Evolutionary conservation across 1,139 yeast genomes (phyloP), one percentile per base, ranked within the genome.

Genomic region (Yamadazyma diddensiae): DNA sequence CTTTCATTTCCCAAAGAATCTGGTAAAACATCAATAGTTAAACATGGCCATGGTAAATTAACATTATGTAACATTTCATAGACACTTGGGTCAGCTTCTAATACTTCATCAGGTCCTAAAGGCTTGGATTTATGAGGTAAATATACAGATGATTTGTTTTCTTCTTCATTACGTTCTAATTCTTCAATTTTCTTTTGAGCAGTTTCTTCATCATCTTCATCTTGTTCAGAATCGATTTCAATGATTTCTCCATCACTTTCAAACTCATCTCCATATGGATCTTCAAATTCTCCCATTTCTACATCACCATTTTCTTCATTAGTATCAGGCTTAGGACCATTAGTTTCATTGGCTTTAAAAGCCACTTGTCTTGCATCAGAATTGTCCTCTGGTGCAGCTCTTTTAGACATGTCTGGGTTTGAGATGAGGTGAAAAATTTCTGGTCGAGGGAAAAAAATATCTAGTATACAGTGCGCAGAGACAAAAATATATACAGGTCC

Each of bases 51-150:
- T 50, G 95, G 95, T 57, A 92, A 68, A 55, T 85, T 86, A 41
- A 92, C 86, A 51, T 86, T 86, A 61, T 92, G 99, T 38, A 92
- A 69, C 97, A 92, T 90, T 52, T 92, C 95, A 56, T 94, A 92
- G 4, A 92, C 96, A 11, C 92, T 70, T 35, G 95, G 95, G 62
- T 92, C 98, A 1, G 98, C 96, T 62, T 92, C 97, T 55, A 92
- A 71, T 7, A 84, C 94, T 64, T 92, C 98, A 62, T 88, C 95
- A 2, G 95, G 95, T 1, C 96, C 97, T 44, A 92, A 69, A 5
- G 96, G 96, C 49, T 78, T 80, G 19, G 94, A 82, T 60, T 78
- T 74, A 55, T 88, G 95, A 16, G 97, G 97, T 46, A 90, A 68
- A 59, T 85, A 90, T 31, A 90, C 59, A 17, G 71, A 62, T 2